Percentiles rank a stretch among this genome's conserved stretches.
Evolutionary conservation across 352 stramenopile genomes (phyloP).

Genomic region (Phytophthora litchii): DNA sequence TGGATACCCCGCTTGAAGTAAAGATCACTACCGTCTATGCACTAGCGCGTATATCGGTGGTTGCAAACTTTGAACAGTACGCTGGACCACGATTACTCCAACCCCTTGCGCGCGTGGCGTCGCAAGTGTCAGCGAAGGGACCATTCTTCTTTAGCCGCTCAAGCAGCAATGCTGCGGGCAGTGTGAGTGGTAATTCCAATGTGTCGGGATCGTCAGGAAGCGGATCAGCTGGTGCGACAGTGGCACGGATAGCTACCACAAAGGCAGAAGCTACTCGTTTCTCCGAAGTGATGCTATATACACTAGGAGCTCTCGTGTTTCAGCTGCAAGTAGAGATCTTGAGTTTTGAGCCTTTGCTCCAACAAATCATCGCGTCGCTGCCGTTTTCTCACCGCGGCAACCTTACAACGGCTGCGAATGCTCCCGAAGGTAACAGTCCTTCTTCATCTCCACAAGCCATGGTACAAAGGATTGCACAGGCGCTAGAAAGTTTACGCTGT

Average conservation of each 20-base stretch:
- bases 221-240: slow-evolving; percentile 21
- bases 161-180: slow-evolving; percentile 31
- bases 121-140: slow-evolving; percentile 76
- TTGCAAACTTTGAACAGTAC: slow-evolving; percentile 84
- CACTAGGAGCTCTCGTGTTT: slow-evolving; percentile 68
- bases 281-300: slow-evolving; percentile 79
- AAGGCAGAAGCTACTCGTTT: slow-evolving; percentile 75
- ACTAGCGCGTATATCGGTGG: slow-evolving; percentile 64
- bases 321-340: slow-evolving; percentile 80
- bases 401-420: slow-evolving; percentile 24
- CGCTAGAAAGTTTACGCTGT: slow-evolving; percentile 57
- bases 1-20: slow-evolving; percentile 85
- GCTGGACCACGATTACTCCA: slow-evolving; percentile 73
- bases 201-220: slow-evolving; percentile 12
- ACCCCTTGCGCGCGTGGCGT: slow-evolving; percentile 70
- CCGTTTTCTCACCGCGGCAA: slow-evolving; percentile 46
- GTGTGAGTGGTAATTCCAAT: slow-evolving; percentile 10
- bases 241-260: slow-evolving; percentile 54
- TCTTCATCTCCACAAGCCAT: slow-evolving; percentile 47
- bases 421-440: slow-evolving; percentile 14
- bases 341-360: slow-evolving; percentile 73
- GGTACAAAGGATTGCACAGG: slow-evolving; percentile 54
- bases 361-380: slow-evolving; percentile 64
- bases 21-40: slow-evolving; percentile 80
- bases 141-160: slow-evolving; percentile 66